Evolutionary conservation across 257 asterid genomes (phyloP), one percentile per base, ranked within the genome.

Genomic region (Solanum virginianum): DNA sequence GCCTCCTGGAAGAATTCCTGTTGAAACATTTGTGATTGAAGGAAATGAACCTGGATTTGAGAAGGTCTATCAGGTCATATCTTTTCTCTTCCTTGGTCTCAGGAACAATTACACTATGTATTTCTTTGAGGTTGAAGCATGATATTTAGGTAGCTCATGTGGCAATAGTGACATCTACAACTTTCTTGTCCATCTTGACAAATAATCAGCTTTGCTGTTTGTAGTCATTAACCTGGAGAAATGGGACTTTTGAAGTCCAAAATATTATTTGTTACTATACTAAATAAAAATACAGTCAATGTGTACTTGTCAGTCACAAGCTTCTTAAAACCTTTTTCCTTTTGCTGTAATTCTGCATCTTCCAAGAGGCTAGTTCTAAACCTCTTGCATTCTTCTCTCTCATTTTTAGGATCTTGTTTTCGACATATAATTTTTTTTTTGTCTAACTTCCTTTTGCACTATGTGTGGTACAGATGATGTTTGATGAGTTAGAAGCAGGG

Each of bases 1-100:
- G 88, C 99, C 98, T 84, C 98, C 98, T 49, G 99, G 99, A 91
- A 96, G 99, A 88, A 87, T 93, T 41, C 99, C 98, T 22, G 92
- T 96, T 41, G 91, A 93, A 89, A 94, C 98, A 60, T 86, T 85
- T 81, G 89, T 90, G 80, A 69, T 96, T 69, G 97, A 94, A 92
- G 99, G 98, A 87, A 89, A 92, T 85, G 95, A 94, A 85, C 85
- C 80, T 89, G 98, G 99, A 39, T 91, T 91, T 68, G 95, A 93
- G 91, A 91, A 88, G 85, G 94, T 94, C 74, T 96, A 93, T 90
- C 89, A 93, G 98, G 99, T 94, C 26, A 6, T 77, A 77, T 77
- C 47, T 16, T 77, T 24, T 51, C 57, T 51, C 51, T 77, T 77
- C 65, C 65, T 8, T 77, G 5, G 6, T 26, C 82, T 77, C 49